A percentile compares a stretch with the other conserved stretches of the same genome.
Conservation (phyloP, 2,329 filamentous ascomycete species). For the Cytospora piceicola region DNA sequence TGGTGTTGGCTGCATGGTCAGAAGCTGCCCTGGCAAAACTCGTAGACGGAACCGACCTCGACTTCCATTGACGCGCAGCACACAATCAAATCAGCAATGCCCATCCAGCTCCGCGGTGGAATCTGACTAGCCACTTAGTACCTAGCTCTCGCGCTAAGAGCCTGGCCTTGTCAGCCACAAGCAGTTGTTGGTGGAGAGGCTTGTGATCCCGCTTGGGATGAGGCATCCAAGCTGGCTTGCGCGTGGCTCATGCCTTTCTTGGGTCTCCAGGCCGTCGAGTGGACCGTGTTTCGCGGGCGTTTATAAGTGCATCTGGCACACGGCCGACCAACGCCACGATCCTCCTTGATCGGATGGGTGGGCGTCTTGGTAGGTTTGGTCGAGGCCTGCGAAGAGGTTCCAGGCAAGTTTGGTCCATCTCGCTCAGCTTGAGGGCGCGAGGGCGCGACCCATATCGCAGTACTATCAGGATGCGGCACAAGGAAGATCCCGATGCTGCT, state of each 20-base stretch:
- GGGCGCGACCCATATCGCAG: background rate
- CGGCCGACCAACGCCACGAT: background rate
- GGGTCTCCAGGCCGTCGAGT: background rate
- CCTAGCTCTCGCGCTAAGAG: constrained; percentile 17
- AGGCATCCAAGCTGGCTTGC: constrained; percentile 13
- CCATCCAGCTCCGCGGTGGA: background rate
- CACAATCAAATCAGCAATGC: background rate
- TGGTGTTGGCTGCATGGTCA: background rate
- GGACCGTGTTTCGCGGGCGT: background rate
- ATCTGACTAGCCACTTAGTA: background rate
- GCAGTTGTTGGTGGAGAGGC: constrained; percentile 12
- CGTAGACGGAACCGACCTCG: background rate
- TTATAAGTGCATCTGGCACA: background rate
- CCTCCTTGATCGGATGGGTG: background rate
- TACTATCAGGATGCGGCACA: background rate
- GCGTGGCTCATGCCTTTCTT: constrained; percentile 1
- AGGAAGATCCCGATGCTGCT: background rate
- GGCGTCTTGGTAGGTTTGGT: background rate
- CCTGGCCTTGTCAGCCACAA: constrained; percentile 9
- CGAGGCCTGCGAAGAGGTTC: background rate
- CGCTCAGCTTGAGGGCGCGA: background rate
- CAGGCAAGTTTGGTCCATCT: background rate
- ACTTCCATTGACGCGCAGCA: background rate
- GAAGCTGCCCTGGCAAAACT: background rate
- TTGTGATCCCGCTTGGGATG: constrained; percentile 18